phyloP scores from a whole-genome alignment of 176 grass and related monocot species.

The Thalia dealbata region DNA sequence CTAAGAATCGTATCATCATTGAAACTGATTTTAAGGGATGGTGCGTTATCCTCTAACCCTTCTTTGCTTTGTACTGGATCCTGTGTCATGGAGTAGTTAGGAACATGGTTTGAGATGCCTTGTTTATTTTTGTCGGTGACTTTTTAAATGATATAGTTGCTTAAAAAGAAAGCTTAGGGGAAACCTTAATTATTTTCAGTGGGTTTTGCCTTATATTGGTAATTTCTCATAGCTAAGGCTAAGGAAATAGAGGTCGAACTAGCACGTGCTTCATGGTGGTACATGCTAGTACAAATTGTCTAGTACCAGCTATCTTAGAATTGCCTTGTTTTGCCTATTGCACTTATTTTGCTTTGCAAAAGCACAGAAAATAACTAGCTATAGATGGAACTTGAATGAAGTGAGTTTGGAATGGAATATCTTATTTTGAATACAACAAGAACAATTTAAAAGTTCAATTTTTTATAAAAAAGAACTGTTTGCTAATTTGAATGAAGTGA shows the following conservation, averaged over 20 bases:
- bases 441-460: too few relatives aligned
- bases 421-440: too few relatives aligned
- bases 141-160: background rate
- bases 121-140: background rate
- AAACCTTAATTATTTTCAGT: background rate
- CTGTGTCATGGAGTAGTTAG: constrained; percentile 13
- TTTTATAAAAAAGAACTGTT: too few relatives aligned
- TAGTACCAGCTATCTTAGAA: too few relatives aligned
- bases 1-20: constrained; percentile 93
- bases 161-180: background rate
- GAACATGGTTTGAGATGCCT: background rate
- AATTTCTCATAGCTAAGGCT: background rate
- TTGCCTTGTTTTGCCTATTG: too few relatives aligned
- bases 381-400: too few relatives aligned
- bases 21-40: constrained; percentile 81
- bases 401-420: too few relatives aligned
- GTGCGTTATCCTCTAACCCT: constrained; percentile 23
- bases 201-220: background rate
- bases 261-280: too few relatives aligned
- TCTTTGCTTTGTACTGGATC: background rate
- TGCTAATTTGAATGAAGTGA: too few relatives aligned
- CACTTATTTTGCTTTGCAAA: too few relatives aligned
- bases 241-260: background rate
- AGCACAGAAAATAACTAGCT: too few relatives aligned
- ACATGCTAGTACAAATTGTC: too few relatives aligned